These are phyloP conservation scores for Physcomitrellopsis africana DNA, from an alignment of 225 moss, liverwort and hornwort species.

Conservation along the genomic window DNA sequence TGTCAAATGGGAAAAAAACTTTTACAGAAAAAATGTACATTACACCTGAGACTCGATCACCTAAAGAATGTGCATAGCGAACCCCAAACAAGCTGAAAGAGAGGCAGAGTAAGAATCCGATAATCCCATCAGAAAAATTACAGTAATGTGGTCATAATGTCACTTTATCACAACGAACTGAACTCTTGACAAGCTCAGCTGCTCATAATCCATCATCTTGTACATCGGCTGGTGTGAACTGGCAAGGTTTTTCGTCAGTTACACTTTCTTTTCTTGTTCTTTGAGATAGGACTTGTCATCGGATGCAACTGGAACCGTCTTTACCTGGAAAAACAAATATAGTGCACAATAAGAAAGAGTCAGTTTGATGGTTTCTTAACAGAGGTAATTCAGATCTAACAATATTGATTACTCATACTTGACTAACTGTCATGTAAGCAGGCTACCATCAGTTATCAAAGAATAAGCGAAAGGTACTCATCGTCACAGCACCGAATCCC, in stretches of 20 bases:
- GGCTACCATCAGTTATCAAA: not conserved
- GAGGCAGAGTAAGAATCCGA: too few species aligned
- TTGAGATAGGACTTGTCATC: conserved; percentile 51
- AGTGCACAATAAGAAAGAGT: not conserved
- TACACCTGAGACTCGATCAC: too few species aligned
- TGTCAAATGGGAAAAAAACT: too few species aligned
- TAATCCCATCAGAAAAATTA: too few species aligned
- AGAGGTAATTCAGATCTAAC: not conserved
- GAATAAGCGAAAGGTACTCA: not conserved
- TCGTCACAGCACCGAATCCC: not conserved
- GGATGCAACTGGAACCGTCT: conserved; percentile 48
- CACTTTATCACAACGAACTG: too few species aligned
- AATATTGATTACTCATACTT: not conserved
- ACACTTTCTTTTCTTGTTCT: conserved; percentile 49
- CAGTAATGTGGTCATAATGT: too few species aligned
- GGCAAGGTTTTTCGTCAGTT: not conserved
- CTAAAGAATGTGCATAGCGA: too few species aligned
- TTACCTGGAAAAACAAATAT: conserved; percentile 29
- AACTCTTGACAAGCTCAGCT: not conserved
- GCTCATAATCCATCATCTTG: not conserved
- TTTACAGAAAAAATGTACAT: too few species aligned
- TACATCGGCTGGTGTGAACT: not conserved
- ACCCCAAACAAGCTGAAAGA: too few species aligned
- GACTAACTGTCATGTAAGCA: not conserved
- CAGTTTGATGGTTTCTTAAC: not conserved